A percentile compares a stretch with the other conserved stretches of the same genome.
These are phyloP conservation scores for Capillidium heterosporum DNA, from an alignment of 371 early-diverging fungal genomes.

Conservation along the genomic window DNA sequence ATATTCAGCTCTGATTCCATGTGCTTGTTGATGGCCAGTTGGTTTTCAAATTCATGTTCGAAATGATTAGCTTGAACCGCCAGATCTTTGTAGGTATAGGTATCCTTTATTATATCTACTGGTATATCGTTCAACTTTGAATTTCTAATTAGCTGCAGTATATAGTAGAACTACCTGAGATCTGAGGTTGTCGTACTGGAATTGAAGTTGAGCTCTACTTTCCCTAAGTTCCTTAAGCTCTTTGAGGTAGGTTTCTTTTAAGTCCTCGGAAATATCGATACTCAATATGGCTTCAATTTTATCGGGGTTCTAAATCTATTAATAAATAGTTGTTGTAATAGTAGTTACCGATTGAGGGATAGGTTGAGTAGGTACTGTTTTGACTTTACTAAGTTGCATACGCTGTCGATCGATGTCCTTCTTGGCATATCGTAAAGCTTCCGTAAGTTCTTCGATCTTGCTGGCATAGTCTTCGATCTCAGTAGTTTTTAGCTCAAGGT, in stretches of 20 bases:
- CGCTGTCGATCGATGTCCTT: not conserved
- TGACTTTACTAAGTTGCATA: not conserved
- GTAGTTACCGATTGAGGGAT: no score
- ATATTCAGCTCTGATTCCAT: conserved; percentile 29
- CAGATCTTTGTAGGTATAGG: conserved; percentile 23
- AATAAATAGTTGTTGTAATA: no score
- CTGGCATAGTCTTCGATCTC: no score
- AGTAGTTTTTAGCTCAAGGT: no score
- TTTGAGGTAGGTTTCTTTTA: conserved; percentile 7
- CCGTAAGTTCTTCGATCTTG: not conserved
- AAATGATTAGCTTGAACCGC: conserved; percentile 29
- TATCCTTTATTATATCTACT: conserved; percentile 21
- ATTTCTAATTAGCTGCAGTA: not conserved
- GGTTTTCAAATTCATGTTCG: conserved; percentile 24
- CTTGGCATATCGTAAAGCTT: not conserved
- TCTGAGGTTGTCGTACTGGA: not conserved
- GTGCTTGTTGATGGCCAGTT: conserved; percentile 12
- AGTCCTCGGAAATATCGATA: not conserved
- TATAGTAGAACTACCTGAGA: not conserved
- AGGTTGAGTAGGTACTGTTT: no score
- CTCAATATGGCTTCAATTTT: no score
- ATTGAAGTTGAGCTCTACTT: conserved; percentile 1
- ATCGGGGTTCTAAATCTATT: no score
- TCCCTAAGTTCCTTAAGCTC: conserved; percentile 7
- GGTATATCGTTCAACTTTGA: conserved; percentile 11